phyloP scores from a whole-genome alignment of 768 basidiomycete genomes.

The Butyriboletus loyo region DNA sequence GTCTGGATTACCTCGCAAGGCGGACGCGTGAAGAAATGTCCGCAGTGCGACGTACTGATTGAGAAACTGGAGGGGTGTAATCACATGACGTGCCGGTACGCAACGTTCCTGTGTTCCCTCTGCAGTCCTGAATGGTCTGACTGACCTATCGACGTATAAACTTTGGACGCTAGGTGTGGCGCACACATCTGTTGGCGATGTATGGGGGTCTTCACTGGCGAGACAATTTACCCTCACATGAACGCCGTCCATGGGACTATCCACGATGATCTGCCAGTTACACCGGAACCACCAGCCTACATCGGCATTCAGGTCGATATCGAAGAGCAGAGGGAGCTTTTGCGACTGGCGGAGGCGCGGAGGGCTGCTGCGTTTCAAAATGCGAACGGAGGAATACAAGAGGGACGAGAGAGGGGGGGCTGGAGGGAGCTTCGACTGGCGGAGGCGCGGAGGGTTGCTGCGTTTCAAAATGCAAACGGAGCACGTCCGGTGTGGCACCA shows the following conservation, averaged over 20 bases:
- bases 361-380: neutral
- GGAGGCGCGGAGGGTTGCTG: constrained; percentile 9
- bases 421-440: constrained; percentile 18
- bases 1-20: constrained; percentile 56
- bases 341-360: constrained; percentile 13
- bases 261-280: constrained; percentile 13
- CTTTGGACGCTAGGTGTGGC: constrained; percentile 45
- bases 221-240: constrained; percentile 41
- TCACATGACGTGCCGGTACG: constrained; percentile 63
- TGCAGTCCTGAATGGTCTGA: neutral
- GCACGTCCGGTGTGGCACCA: neutral
- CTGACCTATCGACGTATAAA: neutral
- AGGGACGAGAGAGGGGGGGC: neutral
- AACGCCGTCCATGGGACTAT: constrained; percentile 29
- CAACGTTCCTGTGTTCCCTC: neutral
- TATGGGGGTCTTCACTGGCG: constrained; percentile 36
- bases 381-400: neutral
- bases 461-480: neutral
- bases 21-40: constrained; percentile 64
- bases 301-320: constrained; percentile 15
- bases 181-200: constrained; percentile 79
- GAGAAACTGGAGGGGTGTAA: constrained; percentile 75
- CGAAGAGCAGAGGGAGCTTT: constrained; percentile 19
- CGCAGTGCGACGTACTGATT: constrained; percentile 63
- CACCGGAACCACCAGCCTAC: constrained; percentile 6